These are phyloP conservation scores for Alternaria infectoria DNA, from an alignment of 2,329 filamentous ascomycete genomes.

Conservation along the genomic window DNA sequence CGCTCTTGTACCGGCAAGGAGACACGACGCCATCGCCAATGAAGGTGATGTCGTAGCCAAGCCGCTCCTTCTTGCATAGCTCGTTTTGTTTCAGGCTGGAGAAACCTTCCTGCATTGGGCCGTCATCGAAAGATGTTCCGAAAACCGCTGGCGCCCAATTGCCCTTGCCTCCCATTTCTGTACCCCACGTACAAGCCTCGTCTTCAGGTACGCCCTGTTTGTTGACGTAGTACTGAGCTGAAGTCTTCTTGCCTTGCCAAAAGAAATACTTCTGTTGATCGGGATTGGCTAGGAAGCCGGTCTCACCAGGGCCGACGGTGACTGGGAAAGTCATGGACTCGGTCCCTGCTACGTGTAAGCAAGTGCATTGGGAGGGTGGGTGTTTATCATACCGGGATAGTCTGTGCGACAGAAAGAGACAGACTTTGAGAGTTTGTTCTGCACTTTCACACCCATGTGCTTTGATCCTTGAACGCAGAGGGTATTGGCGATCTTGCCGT, in stretches of 20 bases:
- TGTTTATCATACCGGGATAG: conserved; percentile 74
- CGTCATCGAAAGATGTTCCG: conserved; percentile 72
- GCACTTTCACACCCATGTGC: conserved; percentile 67
- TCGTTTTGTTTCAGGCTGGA: conserved; percentile 84
- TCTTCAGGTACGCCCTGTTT: conserved; percentile 70
- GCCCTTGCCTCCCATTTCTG: conserved; percentile 64
- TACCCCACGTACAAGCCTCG: conserved; percentile 79
- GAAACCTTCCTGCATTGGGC: conserved; percentile 63
- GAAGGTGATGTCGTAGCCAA: conserved; percentile 83
- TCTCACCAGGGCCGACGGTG: conserved; percentile 64
- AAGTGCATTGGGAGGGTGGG: too few species aligned
- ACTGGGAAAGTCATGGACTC: conserved; percentile 87
- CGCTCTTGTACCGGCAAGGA: conserved; percentile 66
- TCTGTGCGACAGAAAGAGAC: conserved; percentile 91
- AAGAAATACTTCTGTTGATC: conserved; percentile 74
- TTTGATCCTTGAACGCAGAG: conserved; percentile 78
- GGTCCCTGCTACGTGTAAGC: conserved; percentile 56
- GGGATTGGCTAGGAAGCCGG: conserved; percentile 75
- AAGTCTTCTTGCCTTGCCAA: conserved; percentile 77
- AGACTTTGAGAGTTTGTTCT: conserved; percentile 72
- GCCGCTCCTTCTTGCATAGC: conserved; percentile 70
- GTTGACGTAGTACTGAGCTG: conserved; percentile 97
- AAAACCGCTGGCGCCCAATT: conserved; percentile 91
- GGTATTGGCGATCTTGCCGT: conserved; percentile 60
- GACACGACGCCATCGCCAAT: conserved; percentile 66